Evolutionary conservation across 1,284 basidiomycete species (phyloP), one percentile per base, ranked within the genome.

Genomic region (Moniliella sp.): DNA sequence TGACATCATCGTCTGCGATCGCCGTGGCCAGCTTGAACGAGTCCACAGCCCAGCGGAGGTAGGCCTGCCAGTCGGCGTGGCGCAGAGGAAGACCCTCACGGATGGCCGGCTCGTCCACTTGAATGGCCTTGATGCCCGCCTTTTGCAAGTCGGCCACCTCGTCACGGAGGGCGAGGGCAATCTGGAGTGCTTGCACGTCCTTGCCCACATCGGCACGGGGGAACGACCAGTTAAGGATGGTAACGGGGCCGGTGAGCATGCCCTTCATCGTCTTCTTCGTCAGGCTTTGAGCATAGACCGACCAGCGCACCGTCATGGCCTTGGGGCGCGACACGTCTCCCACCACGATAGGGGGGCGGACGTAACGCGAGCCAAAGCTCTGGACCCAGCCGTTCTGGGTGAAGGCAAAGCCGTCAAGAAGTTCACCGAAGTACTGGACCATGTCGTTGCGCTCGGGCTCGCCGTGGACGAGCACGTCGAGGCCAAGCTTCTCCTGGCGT

Each of bases 371-470:
- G 33, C 56, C 56, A 61, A 88, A 99, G 64, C 82, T 91, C 69
- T 99, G 91, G 25, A 99, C 91, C 91, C 91, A 99, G 37, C 74
- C 91, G 56, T 93, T 86, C 68, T 94, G 82, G n/a, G 84, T 93
- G 67, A 91, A 93, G 65, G 79, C 83, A 62, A 99, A 94, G 50
- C 91, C 91, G 43, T 75, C 70, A 51, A 99, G 71, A 60, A 76
- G 80, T 68, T 99, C 91, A 59, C 91, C 91, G 56, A 97, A 99
- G 76, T 99, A 99, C 68, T 93, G 83, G 40, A 94, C 64, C 86
- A 93, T 93, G 72, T 94, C 86, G 66, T 93, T 93, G 58, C 86
- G 76, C 70, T 94, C 86, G 37, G 91, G 80, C 68, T 99, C 91
- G 61, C 91, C 91, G 67, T 99, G 91, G 48, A 99, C 91, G 55